phyloP scores from a whole-genome alignment of 139 green algal species.

The Chlorella sorokiniana region DNA sequence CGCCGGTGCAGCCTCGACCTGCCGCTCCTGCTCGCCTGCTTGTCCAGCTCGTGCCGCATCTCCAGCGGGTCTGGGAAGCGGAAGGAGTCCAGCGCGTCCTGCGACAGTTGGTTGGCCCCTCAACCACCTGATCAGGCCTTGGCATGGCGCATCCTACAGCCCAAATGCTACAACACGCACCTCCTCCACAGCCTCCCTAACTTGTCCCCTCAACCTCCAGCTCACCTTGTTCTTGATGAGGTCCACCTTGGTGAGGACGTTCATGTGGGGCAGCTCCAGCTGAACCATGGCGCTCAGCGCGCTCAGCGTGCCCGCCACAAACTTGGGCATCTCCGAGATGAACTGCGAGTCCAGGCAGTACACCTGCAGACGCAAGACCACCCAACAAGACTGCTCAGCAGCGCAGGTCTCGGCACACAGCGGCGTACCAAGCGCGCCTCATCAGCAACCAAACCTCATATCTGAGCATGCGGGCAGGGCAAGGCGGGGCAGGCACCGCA shows the following conservation, averaged over 20 bases:
- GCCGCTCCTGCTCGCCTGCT: too few relatives aligned
- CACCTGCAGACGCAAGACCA: slow-evolving; percentile 50
- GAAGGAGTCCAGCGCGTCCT: slow-evolving; percentile 74
- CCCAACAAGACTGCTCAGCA: neutral
- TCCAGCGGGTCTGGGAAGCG: slow-evolving; percentile 72
- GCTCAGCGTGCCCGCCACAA: slow-evolving; percentile 78
- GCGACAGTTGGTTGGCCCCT: neutral
- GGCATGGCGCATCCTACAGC: too few relatives aligned
- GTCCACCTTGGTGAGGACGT: slow-evolving; percentile 98
- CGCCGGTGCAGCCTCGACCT: too few relatives aligned
- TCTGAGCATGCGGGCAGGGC: neutral
- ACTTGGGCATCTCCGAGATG: slow-evolving; percentile 83
- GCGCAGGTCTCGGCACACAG: neutral
- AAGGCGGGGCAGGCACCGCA: neutral
- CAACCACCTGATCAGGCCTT: too few relatives aligned
- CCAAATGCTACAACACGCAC: too few relatives aligned
- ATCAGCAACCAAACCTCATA: neutral
- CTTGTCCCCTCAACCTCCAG: neutral
- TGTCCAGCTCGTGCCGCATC: slow-evolving; percentile 62
- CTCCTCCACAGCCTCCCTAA: neutral
- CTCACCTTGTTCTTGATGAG: slow-evolving; percentile 72
- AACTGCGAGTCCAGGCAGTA: slow-evolving; percentile 97
- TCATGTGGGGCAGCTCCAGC: slow-evolving; percentile 97
- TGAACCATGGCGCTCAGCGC: slow-evolving; percentile 94
- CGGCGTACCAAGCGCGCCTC: neutral